Conservation (phyloP, 805 yeast genomes). For the Starmerella ratchasimensis region DNA sequence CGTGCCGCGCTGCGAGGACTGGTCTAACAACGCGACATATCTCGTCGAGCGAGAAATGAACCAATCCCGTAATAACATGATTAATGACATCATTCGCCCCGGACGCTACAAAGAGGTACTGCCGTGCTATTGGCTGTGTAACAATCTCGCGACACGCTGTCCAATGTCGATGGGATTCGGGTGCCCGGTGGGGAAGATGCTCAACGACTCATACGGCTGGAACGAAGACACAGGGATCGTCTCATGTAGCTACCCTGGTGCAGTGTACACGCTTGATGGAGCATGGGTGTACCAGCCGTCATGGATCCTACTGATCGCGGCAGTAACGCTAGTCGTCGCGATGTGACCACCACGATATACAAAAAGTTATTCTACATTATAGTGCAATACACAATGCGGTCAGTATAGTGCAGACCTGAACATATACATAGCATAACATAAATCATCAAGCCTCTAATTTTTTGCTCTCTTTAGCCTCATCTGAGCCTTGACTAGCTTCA, state of each 20-base stretch:
- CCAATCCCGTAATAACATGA: constrained; percentile 45
- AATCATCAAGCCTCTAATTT: no score
- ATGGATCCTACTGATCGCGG: constrained; percentile 1
- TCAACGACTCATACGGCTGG: constrained; percentile 23
- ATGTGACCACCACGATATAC: not conserved
- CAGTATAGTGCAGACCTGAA: no score
- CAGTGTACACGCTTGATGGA: constrained; percentile 21
- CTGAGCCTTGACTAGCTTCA: not conserved
- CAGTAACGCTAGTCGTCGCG: not conserved
- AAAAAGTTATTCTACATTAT: no score
- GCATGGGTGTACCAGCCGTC: constrained; percentile 6
- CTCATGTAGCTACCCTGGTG: constrained; percentile 29
- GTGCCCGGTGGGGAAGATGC: constrained; percentile 43
- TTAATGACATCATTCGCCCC: constrained; percentile 44
- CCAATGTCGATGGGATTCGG: constrained; percentile 61
- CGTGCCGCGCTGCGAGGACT: constrained; percentile 69
- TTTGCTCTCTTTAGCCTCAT: no score
- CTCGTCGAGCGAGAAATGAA: constrained; percentile 36
- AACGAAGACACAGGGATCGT: constrained; percentile 24
- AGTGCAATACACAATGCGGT: no score
- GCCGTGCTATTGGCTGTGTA: constrained; percentile 76
- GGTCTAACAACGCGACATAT: constrained; percentile 21
- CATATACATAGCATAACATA: no score
- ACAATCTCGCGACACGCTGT: constrained; percentile 67
- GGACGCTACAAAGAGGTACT: constrained; percentile 60